Conservation (phyloP, 192 early-diverging fungal genomes). For the Dissophora globulifera region DNA sequence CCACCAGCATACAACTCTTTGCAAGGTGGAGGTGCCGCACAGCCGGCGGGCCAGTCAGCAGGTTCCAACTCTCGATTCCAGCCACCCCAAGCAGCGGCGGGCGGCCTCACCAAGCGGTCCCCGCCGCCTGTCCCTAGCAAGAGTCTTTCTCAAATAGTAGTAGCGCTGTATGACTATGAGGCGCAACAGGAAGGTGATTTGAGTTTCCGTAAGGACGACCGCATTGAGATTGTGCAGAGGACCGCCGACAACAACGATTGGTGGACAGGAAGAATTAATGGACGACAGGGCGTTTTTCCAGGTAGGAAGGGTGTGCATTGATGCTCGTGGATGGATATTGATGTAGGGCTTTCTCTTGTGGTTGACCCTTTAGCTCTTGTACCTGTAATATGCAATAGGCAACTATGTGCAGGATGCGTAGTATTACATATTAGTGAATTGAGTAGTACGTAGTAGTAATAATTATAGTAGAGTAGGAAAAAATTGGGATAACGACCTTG, state of each 20-base stretch:
- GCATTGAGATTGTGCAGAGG: conserved; percentile 73
- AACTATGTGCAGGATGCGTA: conserved; percentile 47
- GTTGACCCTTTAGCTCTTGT: background rate
- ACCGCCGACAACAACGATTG: conserved; percentile 73
- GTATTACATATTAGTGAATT: too few relatives aligned
- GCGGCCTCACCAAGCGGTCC: conserved; percentile 28
- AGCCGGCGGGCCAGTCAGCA: conserved; percentile 4
- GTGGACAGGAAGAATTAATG: conserved; percentile 83
- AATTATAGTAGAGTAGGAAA: too few relatives aligned
- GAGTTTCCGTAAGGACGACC: conserved; percentile 74
- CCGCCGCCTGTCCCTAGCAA: conserved; percentile 50
- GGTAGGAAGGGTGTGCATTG: conserved; percentile 53
- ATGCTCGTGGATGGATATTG: background rate
- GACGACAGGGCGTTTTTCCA: conserved; percentile 75
- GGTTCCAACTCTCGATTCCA: conserved; percentile 13
- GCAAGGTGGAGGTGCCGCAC: background rate
- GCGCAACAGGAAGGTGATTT: conserved; percentile 80
- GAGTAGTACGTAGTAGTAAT: too few relatives aligned
- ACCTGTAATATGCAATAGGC: conserved; percentile 8
- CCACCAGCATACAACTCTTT: conserved; percentile 39
- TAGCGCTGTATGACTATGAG: conserved; percentile 83
- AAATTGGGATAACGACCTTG: too few relatives aligned
- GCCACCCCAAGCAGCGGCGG: conserved; percentile 12
- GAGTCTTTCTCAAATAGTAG: conserved; percentile 55
- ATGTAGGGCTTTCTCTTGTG: background rate